Conservation (phyloP, 257 asterid genomes). For the Przewalskia tangutica region DNA sequence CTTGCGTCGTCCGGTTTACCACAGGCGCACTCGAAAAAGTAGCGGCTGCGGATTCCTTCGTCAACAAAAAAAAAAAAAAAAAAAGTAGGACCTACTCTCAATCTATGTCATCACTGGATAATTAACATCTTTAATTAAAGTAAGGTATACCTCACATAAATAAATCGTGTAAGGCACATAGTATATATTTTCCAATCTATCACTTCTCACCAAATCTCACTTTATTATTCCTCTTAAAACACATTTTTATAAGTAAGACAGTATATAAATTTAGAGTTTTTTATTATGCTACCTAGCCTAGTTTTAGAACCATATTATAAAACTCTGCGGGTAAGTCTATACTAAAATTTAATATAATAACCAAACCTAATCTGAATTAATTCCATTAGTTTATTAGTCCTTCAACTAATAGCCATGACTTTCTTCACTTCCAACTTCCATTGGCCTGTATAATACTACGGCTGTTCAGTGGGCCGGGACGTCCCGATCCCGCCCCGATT, state of each 20-base stretch:
- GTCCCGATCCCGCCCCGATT: too few relatives aligned
- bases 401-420: not conserved
- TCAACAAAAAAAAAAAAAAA: too few relatives aligned
- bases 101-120: not conserved
- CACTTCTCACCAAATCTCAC: conserved; percentile 50
- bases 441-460: too few relatives aligned
- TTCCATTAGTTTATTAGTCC: not conserved
- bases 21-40: too few relatives aligned
- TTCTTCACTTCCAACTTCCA: not conserved
- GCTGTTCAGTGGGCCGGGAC: too few relatives aligned
- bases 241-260: not conserved
- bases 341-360: not conserved
- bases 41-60: too few relatives aligned
- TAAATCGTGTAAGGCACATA: conserved; percentile 17
- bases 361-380: not conserved
- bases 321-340: not conserved
- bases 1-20: too few relatives aligned
- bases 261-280: not conserved
- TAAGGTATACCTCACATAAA: not conserved
- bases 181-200: conserved; percentile 24
- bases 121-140: not conserved
- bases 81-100: not conserved
- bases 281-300: not conserved
- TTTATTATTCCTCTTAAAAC: not conserved
- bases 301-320: not conserved